Base-by-base conservation (phyloP, 179 eudicot genomes). In the Beta macrorhiza region DNA sequence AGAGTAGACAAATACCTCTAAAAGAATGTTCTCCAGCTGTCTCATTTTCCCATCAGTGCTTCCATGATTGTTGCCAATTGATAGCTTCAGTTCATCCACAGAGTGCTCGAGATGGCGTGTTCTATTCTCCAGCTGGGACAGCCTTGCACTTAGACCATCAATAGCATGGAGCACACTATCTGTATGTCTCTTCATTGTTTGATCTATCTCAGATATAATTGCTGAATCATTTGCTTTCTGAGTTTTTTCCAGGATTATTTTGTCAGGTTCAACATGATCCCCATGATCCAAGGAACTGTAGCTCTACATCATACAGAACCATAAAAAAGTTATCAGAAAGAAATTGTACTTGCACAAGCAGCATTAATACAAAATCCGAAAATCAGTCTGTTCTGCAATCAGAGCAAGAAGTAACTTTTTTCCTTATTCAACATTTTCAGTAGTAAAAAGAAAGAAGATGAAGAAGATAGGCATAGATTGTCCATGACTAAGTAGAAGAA, bases 121-220 rank as follows among this genome's bases (percentile, higher is more conserved):
- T 84, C 88, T 87, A 58, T 74, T 87, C 86, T 90, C 91, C 63
- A 90, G 75, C 81, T 89, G 89, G 82, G 91, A 79, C 64, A 90
- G 58, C 65, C 91, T 84, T 16, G 88, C 88, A 82, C 90, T 84
- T 45, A 89, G 82, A 52, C 85, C 83, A 86, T 89, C 87, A 74
- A 90, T 84, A 52, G 87, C 83, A 78, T 84, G 88, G 62, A 89
- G 78, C 68, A 90, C 14, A 65, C 80, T 83, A n/a, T 90, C 90
- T 57, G 84, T 83, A 78, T 87, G 79, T 47, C 77, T 82, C 77
- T 89, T 84, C 83, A 90, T 81, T 32, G 87, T 83, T 25, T 76
- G 82, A 83, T 86, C 86, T 56, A 90, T 87, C 79, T 87, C 91
- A 72, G 89, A 83, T 32, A 86, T 16, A 32, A 88, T 64, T 44